Percentiles rank a stretch among this genome's conserved stretches.
phyloP scores from a whole-genome alignment of 2,329 filamentous ascomycete species.

The Ramularia collo-cygni region DNA sequence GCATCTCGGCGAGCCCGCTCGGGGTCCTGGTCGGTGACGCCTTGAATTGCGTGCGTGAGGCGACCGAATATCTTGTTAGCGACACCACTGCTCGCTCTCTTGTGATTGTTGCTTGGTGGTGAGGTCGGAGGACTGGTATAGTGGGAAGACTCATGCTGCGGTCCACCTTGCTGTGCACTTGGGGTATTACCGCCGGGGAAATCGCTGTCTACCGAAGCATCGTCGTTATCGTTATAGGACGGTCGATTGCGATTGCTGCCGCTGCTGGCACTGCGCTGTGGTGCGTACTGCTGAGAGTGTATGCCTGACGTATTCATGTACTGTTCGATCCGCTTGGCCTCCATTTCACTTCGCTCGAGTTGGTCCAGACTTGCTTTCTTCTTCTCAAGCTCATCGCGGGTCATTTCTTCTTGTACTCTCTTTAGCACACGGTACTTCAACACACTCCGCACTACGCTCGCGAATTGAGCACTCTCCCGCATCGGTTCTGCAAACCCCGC shows the following conservation, averaged over 20 bases:
- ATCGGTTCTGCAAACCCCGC: constrained; percentile 96
- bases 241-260: constrained; percentile 31
- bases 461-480: constrained; percentile 95
- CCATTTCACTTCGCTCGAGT: constrained; percentile 86
- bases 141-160: constrained; percentile 34
- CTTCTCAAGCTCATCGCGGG: constrained; percentile 82
- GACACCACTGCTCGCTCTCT: constrained; percentile 78
- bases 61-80: constrained; percentile 90
- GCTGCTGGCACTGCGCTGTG: constrained; percentile 55
- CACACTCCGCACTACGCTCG: constrained; percentile 83
- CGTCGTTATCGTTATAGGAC: constrained; percentile 53
- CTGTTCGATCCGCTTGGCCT: constrained; percentile 88
- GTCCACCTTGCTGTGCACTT: constrained; percentile 60
- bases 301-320: constrained; percentile 73
- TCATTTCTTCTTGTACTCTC: constrained; percentile 95
- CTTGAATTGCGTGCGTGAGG: constrained; percentile 90
- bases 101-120: constrained; percentile 46
- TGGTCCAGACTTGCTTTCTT: constrained; percentile 77
- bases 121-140: constrained; percentile 22
- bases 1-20: constrained; percentile 86
- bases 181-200: constrained; percentile 63
- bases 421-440: constrained; percentile 87
- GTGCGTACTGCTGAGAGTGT: constrained; percentile 42
- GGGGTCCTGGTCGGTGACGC: constrained; percentile 91
- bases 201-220: constrained; percentile 88